These are phyloP conservation scores for Monosporascus sp. DNA, from an alignment of 2,329 filamentous ascomycete genomes.

Conservation along the genomic window DNA sequence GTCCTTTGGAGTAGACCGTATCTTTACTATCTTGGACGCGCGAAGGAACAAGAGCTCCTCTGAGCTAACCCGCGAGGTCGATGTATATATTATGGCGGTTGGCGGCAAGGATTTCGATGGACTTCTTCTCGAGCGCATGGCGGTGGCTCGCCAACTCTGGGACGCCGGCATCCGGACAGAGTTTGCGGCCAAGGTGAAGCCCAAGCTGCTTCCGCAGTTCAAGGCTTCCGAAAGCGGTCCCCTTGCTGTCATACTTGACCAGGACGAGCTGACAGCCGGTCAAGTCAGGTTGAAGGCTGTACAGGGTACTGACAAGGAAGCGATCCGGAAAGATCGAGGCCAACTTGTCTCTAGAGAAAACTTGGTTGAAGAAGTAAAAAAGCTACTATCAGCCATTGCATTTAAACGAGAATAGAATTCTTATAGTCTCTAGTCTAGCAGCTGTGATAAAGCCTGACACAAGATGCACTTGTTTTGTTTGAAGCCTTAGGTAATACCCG, in stretches of 20 bases:
- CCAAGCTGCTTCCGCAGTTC: conserved; percentile 64
- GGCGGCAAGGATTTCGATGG: conserved; percentile 69
- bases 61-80: conserved; percentile 52
- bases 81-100: conserved; percentile 74
- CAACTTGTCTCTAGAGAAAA: conserved; percentile 54
- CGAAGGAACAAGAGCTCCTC: conserved; percentile 49
- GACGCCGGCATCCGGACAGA: conserved; percentile 64
- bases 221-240: conserved; percentile 67
- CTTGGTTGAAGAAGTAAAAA: conserved; percentile 41
- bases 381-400: conserved; percentile 1
- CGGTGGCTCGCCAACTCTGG: conserved; percentile 60
- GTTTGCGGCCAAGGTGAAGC: conserved; percentile 67
- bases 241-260: conserved; percentile 65
- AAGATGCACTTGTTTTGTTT: too few relatives aligned
- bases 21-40: conserved; percentile 87
- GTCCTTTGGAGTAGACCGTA: conserved; percentile 92
- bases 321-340: conserved; percentile 60
- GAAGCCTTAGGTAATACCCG: too few relatives aligned
- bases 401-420: too few relatives aligned
- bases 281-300: conserved; percentile 63
- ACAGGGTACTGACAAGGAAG: conserved; percentile 55
- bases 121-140: conserved; percentile 64
- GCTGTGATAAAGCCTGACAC: too few relatives aligned
- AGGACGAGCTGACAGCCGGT: conserved; percentile 61
- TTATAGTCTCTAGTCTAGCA: too few relatives aligned